Evolutionary conservation across 805 yeast species (phyloP).

Genomic region (Saccharomyces jurei): DNA sequence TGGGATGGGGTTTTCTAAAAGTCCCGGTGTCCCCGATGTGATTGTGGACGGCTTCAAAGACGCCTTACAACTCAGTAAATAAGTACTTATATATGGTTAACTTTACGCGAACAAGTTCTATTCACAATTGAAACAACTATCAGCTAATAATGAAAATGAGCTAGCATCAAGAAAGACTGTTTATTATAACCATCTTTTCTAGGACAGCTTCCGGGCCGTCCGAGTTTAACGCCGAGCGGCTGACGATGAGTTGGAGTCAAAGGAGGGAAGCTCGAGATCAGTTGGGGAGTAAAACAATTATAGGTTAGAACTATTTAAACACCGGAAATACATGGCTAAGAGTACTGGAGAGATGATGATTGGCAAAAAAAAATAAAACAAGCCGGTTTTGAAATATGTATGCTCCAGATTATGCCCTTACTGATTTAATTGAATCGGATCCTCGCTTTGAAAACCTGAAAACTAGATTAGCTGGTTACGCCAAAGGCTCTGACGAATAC

Average conservation of each 20-base stretch:
- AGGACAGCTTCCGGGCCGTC: background rate
- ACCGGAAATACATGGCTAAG: background rate
- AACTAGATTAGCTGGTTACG: conserved; percentile 11
- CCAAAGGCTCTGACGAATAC: conserved; percentile 24
- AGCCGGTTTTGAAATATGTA: background rate
- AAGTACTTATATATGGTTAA: background rate
- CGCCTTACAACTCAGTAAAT: conserved; percentile 31
- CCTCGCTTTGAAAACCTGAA: conserved; percentile 14
- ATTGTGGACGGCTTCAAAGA: conserved; percentile 53
- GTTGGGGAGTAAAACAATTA: background rate
- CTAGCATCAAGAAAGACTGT: background rate
- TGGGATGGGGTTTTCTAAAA: conserved; percentile 73
- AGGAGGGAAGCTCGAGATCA: background rate
- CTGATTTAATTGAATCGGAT: conserved; percentile 21
- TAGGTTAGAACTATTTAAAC: background rate
- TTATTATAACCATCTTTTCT: background rate
- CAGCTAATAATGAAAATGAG: background rate
- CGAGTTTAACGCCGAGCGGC: background rate
- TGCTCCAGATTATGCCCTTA: conserved; percentile 12
- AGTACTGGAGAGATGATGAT: background rate
- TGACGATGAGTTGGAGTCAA: background rate
- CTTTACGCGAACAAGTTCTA: background rate
- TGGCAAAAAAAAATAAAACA: background rate
- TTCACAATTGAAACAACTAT: background rate
- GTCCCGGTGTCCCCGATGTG: conserved; percentile 88